These are phyloP conservation scores for Cladorrhinum sp. DNA, from an alignment of 2,329 filamentous ascomycete genomes.

Conservation along the genomic window DNA sequence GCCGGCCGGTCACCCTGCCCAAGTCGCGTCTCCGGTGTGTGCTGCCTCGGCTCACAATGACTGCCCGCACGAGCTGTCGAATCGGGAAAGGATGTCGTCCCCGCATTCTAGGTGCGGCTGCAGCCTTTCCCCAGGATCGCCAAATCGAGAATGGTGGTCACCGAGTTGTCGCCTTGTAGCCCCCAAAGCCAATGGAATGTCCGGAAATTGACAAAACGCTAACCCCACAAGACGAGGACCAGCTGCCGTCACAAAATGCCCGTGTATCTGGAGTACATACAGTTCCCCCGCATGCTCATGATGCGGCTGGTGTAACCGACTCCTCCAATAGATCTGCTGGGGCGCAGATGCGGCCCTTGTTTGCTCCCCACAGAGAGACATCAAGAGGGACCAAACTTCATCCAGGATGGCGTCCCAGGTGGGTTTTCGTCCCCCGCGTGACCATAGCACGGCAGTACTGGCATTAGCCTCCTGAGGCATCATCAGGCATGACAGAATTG, in stretches of 20 bases:
- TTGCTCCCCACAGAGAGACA: slow-evolving; percentile 3
- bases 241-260: slow-evolving; percentile 11
- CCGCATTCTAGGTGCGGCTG: slow-evolving; percentile 7
- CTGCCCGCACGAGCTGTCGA: neutral
- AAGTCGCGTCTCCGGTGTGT: slow-evolving; percentile 2
- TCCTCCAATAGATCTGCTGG: slow-evolving; percentile 15
- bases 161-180: slow-evolving; percentile 4
- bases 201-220: slow-evolving; percentile 2
- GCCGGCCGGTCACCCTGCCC: slow-evolving; percentile 5
- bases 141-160: slow-evolving; percentile 5
- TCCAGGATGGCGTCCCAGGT: slow-evolving; percentile 1
- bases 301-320: slow-evolving; percentile 20
- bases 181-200: slow-evolving; percentile 4
- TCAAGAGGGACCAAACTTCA: slow-evolving; percentile 2
- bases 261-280: slow-evolving; percentile 18
- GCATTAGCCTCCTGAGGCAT: neutral
- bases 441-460: slow-evolving; percentile 15
- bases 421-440: slow-evolving; percentile 23
- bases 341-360: neutral
- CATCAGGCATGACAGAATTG: slow-evolving; percentile 9
- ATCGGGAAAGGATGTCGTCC: slow-evolving; percentile 9
- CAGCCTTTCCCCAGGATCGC: slow-evolving; percentile 14
- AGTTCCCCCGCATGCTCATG: slow-evolving; percentile 15
- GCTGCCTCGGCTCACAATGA: slow-evolving; percentile 8
- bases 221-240: slow-evolving; percentile 15